Evolutionary conservation across 2,329 filamentous ascomycete genomes (phyloP).

Genomic region (Coleophoma cylindrospora): DNA sequence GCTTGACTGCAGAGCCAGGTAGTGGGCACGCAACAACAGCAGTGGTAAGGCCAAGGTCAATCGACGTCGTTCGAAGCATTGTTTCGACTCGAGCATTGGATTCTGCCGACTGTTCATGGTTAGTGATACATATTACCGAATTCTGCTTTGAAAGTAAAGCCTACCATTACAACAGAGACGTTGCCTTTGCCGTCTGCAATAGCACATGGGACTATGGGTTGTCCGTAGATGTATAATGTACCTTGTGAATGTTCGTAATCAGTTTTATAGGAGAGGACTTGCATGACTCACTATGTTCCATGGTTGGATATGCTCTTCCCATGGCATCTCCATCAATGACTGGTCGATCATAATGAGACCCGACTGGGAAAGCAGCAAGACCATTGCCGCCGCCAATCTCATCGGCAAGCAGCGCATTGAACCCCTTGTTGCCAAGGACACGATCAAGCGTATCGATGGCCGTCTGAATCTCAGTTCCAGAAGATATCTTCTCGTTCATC

Average conservation of each 20-base stretch:
- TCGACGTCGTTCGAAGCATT: constrained; percentile 29
- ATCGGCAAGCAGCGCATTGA: constrained; percentile 30
- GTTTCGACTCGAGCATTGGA: constrained; percentile 29
- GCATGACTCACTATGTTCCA: constrained; percentile 20
- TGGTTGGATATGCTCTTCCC: constrained; percentile 37
- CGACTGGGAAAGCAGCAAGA: constrained; percentile 26
- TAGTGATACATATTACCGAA: neutral
- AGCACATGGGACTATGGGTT: constrained; percentile 30
- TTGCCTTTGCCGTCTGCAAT: constrained; percentile 33
- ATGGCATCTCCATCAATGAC: constrained; percentile 37
- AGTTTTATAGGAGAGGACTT: too few relatives aligned
- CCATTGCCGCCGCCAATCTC: constrained; percentile 37
- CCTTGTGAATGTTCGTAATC: constrained; percentile 4
- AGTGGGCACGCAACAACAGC: constrained; percentile 30
- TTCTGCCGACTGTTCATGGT: constrained; percentile 25
- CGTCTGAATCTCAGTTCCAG: constrained; percentile 31
- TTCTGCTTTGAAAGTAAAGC: constrained; percentile 2
- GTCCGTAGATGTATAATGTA: constrained; percentile 33
- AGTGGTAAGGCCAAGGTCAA: constrained; percentile 34
- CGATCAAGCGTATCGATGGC: constrained; percentile 31
- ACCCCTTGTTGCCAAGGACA: constrained; percentile 25
- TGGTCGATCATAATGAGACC: constrained; percentile 30
- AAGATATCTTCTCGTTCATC: constrained; percentile 31
- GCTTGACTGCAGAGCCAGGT: constrained; percentile 27
- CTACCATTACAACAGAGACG: constrained; percentile 27